A percentile compares a stretch with the other conserved stretches of the same genome.
phyloP scores from a whole-genome alignment of 148 eudicot species.

The Chenopodium suecicum region DNA sequence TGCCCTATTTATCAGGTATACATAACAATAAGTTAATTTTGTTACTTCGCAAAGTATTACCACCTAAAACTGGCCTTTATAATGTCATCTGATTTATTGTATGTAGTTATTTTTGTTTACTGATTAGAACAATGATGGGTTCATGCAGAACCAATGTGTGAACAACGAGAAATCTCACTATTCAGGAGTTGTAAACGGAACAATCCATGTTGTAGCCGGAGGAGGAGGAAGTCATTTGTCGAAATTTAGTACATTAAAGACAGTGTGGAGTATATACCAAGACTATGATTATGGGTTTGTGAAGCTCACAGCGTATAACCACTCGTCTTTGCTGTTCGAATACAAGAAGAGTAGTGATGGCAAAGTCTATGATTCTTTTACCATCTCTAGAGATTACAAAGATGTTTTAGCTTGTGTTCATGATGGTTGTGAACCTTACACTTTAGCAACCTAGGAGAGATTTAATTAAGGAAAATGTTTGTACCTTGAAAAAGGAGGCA shows the following conservation, averaged over 20 bases:
- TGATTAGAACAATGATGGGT: not conserved
- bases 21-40: too few relatives aligned
- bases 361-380: constrained; percentile 66
- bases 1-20: constrained; percentile 72
- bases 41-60: too few relatives aligned
- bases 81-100: too few relatives aligned
- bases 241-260: constrained; percentile 41
- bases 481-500: not conserved
- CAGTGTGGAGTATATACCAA: constrained; percentile 57
- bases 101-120: too few relatives aligned
- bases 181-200: constrained; percentile 67
- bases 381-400: constrained; percentile 69
- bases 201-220: constrained; percentile 72
- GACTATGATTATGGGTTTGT: constrained; percentile 69
- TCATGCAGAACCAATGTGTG: constrained; percentile 57
- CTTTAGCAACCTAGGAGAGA: constrained; percentile 34
- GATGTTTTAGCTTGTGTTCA: constrained; percentile 68
- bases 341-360: constrained; percentile 64
- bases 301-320: constrained; percentile 74
- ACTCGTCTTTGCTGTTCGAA: constrained; percentile 59
- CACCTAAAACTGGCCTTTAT: too few relatives aligned
- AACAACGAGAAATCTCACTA: constrained; percentile 52
- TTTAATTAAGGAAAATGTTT: not conserved
- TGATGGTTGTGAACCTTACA: constrained; percentile 56
- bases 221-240: constrained; percentile 70